Percentiles rank a stretch among this genome's conserved stretches.
phyloP scores from a whole-genome alignment of 2,329 filamentous ascomycete genomes.

The Colletotrichum endophyticum region DNA sequence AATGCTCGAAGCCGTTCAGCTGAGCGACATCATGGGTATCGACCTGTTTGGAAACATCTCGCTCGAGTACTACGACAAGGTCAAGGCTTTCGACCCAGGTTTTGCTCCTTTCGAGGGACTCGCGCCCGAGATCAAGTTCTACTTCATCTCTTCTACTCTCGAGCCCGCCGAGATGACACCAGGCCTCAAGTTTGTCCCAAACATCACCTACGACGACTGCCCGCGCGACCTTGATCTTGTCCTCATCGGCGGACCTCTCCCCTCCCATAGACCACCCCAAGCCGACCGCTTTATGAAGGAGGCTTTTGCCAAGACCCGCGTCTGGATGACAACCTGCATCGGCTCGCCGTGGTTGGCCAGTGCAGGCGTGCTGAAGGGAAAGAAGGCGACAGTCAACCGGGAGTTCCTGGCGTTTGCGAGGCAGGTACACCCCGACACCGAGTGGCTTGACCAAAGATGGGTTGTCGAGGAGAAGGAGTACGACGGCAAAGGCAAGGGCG shows the following conservation, averaged over 20 bases:
- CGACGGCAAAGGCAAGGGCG: constrained; percentile 28
- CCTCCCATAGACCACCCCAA: constrained; percentile 30
- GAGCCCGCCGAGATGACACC: constrained; percentile 34
- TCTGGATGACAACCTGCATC: constrained; percentile 41
- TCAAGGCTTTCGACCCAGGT: constrained; percentile 24
- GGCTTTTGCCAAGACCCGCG: constrained; percentile 35
- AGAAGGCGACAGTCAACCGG: constrained; percentile 43
- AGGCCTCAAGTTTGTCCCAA: constrained; percentile 36
- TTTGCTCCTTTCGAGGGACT: constrained; percentile 23
- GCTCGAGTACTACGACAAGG: constrained; percentile 20
- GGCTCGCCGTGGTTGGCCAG: constrained; percentile 43
- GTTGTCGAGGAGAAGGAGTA: constrained; percentile 37
- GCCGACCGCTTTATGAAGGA: constrained; percentile 40
- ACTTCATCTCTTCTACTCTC: constrained; percentile 40
- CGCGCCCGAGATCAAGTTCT: constrained; percentile 37
- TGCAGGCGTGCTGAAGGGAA: constrained; percentile 38
- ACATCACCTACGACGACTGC: constrained; percentile 41
- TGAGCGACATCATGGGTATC: constrained; percentile 42
- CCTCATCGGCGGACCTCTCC: constrained; percentile 39
- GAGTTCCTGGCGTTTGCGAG: constrained; percentile 29
- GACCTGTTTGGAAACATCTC: constrained; percentile 43
- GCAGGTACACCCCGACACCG: constrained; percentile 32
- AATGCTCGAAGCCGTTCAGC: constrained; percentile 41
- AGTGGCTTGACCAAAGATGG: constrained; percentile 44
- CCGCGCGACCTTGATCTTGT: constrained; percentile 46